phyloP scores from a whole-genome alignment of 2,329 filamentous ascomycete species.

The Pyrenophora seminiperda region DNA sequence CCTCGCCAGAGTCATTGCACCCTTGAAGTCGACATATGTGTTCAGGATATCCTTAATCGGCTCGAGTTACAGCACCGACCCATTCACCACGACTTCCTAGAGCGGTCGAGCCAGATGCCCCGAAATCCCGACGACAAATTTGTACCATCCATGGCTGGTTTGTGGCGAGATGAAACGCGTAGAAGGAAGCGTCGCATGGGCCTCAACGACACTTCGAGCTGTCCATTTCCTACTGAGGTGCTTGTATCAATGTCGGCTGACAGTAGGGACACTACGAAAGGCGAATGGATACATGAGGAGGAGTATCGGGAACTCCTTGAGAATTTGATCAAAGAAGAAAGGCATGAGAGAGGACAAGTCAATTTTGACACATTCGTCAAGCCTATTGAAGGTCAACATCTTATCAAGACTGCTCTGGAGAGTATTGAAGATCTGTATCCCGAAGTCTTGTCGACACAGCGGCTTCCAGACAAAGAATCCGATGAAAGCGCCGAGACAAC shows the following conservation, averaged over 20 bases:
- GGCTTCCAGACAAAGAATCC: slow-evolving; percentile 14
- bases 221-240: slow-evolving; percentile 79
- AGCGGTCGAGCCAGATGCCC: slow-evolving; percentile 65
- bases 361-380: slow-evolving; percentile 71
- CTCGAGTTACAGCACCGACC: slow-evolving; percentile 73
- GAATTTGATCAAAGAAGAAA: slow-evolving; percentile 69
- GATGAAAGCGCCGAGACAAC: not conserved
- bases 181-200: slow-evolving; percentile 76
- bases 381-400: slow-evolving; percentile 57
- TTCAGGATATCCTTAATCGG: slow-evolving; percentile 86
- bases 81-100: slow-evolving; percentile 86
- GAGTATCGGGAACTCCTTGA: slow-evolving; percentile 73
- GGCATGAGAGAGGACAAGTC: slow-evolving; percentile 52
- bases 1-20: slow-evolving; percentile 85
- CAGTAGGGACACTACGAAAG: slow-evolving; percentile 69
- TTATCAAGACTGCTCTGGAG: slow-evolving; percentile 76
- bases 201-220: slow-evolving; percentile 66
- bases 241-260: slow-evolving; percentile 90
- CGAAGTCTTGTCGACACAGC: slow-evolving; percentile 57
- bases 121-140: slow-evolving; percentile 71
- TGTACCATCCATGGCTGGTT: slow-evolving; percentile 88
- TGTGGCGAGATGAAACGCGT: slow-evolving; percentile 89
- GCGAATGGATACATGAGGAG: slow-evolving; percentile 91
- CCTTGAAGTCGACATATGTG: slow-evolving; percentile 86
- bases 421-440: slow-evolving; percentile 89